These are phyloP conservation scores for Coemansia sp. DNA, from an alignment of 192 early-diverging fungal species.

Conservation along the genomic window DNA sequence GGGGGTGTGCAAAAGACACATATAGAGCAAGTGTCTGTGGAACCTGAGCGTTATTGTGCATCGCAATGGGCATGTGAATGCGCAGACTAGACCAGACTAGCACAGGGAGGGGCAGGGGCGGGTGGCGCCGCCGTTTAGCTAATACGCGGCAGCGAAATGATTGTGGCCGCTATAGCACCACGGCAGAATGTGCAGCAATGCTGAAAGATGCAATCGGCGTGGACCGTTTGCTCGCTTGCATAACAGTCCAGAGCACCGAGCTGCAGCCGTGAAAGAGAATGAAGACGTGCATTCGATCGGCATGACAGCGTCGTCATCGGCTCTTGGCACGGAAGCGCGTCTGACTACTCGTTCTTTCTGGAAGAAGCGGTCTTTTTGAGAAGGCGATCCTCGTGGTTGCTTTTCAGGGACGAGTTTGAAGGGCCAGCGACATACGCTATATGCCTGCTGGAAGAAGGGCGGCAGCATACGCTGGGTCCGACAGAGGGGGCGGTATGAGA, in stretches of 20 bases:
- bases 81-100: background rate
- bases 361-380: constrained; percentile 11
- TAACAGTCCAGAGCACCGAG: constrained; percentile 1
- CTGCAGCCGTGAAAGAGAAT: background rate
- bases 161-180: background rate
- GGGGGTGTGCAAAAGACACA: background rate
- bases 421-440: background rate
- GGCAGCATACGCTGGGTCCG: background rate
- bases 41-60: constrained; percentile 11
- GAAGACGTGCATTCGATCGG: constrained; percentile 9
- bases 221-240: background rate
- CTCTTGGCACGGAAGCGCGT: background rate
- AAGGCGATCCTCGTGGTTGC: background rate
- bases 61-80: background rate
- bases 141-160: background rate
- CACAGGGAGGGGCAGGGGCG: background rate
- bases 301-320: constrained; percentile 5
- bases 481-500: background rate
- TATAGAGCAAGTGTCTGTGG: constrained; percentile 4
- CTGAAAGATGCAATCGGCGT: constrained; percentile 2
- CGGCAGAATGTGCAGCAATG: background rate
- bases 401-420: constrained; percentile 5
- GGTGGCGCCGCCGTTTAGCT: background rate
- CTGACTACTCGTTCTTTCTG: constrained; percentile 2
- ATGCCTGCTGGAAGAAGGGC: background rate